These are phyloP conservation scores for Cytospora piceae DNA, from an alignment of 2,329 filamentous ascomycete species.

Conservation along the genomic window DNA sequence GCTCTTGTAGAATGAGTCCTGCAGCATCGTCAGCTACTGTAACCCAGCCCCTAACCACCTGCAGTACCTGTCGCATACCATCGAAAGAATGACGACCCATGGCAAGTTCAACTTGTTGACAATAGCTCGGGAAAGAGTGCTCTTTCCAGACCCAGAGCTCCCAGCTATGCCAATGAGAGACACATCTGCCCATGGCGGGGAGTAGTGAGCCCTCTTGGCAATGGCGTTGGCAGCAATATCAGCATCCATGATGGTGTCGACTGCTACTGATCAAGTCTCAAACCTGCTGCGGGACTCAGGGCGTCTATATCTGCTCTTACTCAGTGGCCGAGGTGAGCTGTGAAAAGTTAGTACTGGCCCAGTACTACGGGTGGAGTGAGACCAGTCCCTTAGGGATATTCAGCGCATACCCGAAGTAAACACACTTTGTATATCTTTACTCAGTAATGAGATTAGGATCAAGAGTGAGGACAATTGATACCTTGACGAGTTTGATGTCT, in stretches of 20 bases:
- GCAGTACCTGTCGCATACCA: slow-evolving; percentile 63
- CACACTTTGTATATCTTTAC: neutral
- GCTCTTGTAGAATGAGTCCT: slow-evolving; percentile 98
- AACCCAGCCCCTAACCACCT: neutral
- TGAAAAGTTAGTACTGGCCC: slow-evolving; percentile 15
- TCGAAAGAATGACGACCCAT: slow-evolving; percentile 97
- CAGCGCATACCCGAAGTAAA: neutral
- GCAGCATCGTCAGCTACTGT: slow-evolving; percentile 9
- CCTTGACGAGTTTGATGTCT: neutral
- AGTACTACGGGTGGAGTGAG: neutral
- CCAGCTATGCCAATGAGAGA: slow-evolving; percentile 97
- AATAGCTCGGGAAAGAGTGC: slow-evolving; percentile 89
- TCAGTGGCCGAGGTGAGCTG: neutral
- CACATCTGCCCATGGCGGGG: slow-evolving; percentile 93
- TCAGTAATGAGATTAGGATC: neutral
- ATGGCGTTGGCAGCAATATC: slow-evolving; percentile 46
- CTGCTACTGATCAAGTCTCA: neutral
- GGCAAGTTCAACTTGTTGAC: slow-evolving; percentile 87
- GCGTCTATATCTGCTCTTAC: neutral
- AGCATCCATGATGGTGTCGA: slow-evolving; percentile 26
- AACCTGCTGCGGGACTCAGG: neutral
- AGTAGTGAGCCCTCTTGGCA: slow-evolving; percentile 73
- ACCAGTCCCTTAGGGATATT: neutral
- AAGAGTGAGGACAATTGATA: neutral
- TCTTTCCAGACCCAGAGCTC: slow-evolving; percentile 93